Evolutionary conservation across 345 rosid species (phyloP).

Genomic region (Corchorus olitorius): DNA sequence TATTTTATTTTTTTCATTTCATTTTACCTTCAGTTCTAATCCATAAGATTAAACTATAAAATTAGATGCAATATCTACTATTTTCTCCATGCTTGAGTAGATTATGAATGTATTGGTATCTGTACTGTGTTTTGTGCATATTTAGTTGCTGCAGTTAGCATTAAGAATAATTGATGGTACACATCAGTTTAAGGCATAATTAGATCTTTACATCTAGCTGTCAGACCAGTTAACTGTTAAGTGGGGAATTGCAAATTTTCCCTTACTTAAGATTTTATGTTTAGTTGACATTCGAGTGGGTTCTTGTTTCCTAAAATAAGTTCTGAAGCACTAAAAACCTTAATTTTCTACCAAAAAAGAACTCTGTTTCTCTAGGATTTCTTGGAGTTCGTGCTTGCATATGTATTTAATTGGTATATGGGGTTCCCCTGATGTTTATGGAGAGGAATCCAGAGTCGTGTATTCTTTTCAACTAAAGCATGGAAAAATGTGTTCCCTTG

Average conservation of each 20-base stretch:
- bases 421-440: constrained; percentile 10
- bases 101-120: constrained; percentile 9
- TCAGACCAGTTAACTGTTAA: background rate
- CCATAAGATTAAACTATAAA: background rate
- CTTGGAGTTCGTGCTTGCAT: constrained; percentile 10
- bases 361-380: constrained; percentile 8
- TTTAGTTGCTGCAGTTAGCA: background rate
- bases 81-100: background rate
- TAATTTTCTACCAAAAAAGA: background rate
- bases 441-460: background rate
- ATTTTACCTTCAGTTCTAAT: background rate
- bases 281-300: background rate
- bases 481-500: background rate
- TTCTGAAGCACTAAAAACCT: background rate
- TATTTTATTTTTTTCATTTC: constrained; percentile 2
- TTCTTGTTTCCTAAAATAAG: background rate
- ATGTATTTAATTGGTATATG: background rate
- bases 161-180: background rate
- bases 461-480: background rate
- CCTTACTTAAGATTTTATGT: background rate
- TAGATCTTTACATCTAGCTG: background rate
- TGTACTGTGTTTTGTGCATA: background rate
- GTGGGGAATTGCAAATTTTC: background rate
- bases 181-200: background rate
- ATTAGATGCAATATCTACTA: background rate